A percentile compares a stretch with the other conserved stretches of the same genome.
Conservation (phyloP, 2,329 filamentous ascomycete species). For the Ceratocystis harringtonii region DNA sequence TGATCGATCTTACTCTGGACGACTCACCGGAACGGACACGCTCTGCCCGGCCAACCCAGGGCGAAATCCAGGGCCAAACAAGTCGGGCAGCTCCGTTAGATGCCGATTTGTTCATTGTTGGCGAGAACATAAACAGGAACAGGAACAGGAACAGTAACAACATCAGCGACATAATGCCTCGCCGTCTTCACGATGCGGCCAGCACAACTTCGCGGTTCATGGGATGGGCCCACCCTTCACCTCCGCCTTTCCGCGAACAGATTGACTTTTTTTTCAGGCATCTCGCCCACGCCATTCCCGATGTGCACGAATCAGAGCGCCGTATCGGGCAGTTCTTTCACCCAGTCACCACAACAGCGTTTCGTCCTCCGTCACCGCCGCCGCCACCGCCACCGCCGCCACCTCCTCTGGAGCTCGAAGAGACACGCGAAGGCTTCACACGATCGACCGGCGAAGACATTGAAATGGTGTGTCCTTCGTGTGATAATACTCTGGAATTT, state of each 20-base stretch:
- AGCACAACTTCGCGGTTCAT: neutral
- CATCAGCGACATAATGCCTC: neutral
- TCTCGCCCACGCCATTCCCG: neutral
- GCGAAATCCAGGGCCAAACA: neutral
- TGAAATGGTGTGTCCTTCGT: constrained; percentile 70
- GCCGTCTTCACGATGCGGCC: neutral
- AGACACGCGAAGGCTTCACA: constrained; percentile 60
- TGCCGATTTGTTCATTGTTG: neutral
- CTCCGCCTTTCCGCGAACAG: neutral
- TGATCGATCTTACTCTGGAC: constrained; percentile 41
- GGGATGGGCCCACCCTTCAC: neutral
- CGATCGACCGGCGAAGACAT: constrained; percentile 55
- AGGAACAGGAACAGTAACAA: neutral
- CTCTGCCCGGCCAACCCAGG: neutral
- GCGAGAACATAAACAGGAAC: neutral
- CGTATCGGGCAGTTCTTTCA: neutral
- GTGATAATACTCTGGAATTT: constrained; percentile 66
- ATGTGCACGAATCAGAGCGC: neutral
- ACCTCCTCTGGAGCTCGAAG: constrained; percentile 22
- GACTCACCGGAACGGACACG: constrained; percentile 20
- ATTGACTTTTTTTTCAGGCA: neutral
- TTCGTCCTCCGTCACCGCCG: constrained; percentile 22
- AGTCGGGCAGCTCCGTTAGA: neutral
- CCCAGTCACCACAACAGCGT: constrained; percentile 23
- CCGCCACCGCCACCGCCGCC: constrained; percentile 25